A percentile compares a stretch with the other conserved stretches of the same genome.
These are phyloP conservation scores for Sesbania bispinosa DNA, from an alignment of 306 rosid species.

Conservation along the genomic window DNA sequence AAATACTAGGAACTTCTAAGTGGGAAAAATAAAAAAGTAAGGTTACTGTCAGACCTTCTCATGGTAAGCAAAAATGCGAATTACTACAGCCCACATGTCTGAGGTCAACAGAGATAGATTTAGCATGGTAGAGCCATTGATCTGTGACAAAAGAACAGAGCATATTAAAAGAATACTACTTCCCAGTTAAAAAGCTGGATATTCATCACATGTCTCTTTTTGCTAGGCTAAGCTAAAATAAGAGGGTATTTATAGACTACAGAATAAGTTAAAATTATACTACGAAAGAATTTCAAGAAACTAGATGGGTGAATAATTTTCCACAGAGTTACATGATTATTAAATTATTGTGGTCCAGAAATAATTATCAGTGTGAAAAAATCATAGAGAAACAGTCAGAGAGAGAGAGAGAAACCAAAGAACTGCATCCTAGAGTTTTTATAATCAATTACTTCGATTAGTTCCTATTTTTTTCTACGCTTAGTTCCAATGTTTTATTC, in stretches of 20 bases:
- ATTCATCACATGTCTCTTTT: background rate
- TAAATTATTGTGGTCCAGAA: background rate
- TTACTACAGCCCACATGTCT: constrained; percentile 95
- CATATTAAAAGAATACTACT: background rate
- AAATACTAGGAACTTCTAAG: background rate
- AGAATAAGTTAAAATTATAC: background rate
- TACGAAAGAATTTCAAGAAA: constrained; percentile 8
- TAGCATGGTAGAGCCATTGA: constrained; percentile 85
- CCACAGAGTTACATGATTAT: background rate
- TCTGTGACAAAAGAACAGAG: constrained; percentile 45
- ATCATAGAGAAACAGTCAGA: background rate
- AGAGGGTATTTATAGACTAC: background rate
- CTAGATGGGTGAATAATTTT: background rate
- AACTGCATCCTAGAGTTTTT: background rate
- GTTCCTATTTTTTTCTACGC: background rate
- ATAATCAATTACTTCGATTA: background rate
- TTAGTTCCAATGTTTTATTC: background rate
- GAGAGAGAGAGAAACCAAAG: background rate
- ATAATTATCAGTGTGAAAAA: background rate
- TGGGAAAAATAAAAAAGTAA: background rate
- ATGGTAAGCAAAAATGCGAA: constrained; percentile 82
- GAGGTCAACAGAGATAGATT: constrained; percentile 92
- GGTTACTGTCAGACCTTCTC: constrained; percentile 61
- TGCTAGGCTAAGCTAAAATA: too few species aligned
- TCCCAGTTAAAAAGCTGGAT: background rate